Evolutionary conservation across 352 stramenopile genomes (phyloP).

Genomic region (Pythium sukuiense): DNA sequence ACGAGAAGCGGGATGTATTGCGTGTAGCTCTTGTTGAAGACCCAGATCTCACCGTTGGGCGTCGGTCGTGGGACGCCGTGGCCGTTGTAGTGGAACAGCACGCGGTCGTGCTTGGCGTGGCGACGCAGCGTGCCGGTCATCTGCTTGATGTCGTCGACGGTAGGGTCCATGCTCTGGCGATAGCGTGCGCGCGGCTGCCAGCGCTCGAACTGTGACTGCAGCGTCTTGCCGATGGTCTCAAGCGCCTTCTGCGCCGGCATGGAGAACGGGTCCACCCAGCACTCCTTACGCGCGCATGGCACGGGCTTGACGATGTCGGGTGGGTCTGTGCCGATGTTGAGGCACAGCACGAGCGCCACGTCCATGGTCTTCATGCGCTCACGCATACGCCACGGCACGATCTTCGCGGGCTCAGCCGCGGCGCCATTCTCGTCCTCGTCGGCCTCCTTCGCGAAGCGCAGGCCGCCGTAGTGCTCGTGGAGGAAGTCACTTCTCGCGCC

Average conservation of each 20-base stretch:
- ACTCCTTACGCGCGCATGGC: constrained; percentile 96
- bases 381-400: constrained; percentile 84
- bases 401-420: constrained; percentile 34
- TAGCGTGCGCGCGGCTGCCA: constrained; percentile 96
- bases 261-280: constrained; percentile 97
- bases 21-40: constrained; percentile 99
- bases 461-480: constrained; percentile 38
- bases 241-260: constrained; percentile 94
- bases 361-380: constrained; percentile 92
- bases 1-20: constrained; percentile 99
- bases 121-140: constrained; percentile 93
- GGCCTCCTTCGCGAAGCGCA: constrained; percentile 64
- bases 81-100: constrained; percentile 99
- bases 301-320: constrained; percentile 96
- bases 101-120: constrained; percentile 91
- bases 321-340: constrained; percentile 98
- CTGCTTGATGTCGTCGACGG: constrained; percentile 94
- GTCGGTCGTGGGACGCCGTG: constrained; percentile 98
- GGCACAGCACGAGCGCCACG: constrained; percentile 95
- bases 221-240: constrained; percentile 94
- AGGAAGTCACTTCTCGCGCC: constrained; percentile 21
- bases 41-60: constrained; percentile 98
- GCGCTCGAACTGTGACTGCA: constrained; percentile 95
- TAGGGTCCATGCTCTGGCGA: constrained; percentile 95
- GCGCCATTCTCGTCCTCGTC: constrained; percentile 32